Base-by-base conservation (phyloP, 768 basidiomycete species). In the Lanmaoa pseudosensibilis region DNA sequence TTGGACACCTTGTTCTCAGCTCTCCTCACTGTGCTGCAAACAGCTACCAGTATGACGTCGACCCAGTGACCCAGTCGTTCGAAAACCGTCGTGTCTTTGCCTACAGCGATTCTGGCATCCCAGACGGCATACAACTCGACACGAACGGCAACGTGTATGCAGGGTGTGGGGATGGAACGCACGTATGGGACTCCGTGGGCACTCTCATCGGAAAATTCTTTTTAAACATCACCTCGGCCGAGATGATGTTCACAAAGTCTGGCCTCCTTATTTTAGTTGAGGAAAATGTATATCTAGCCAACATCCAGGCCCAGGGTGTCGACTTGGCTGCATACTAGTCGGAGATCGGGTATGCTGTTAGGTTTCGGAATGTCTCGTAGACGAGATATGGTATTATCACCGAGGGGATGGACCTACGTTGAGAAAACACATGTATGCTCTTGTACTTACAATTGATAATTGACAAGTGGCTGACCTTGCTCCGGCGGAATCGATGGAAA, bases 1-100 rank as follows among this genome's bases (percentile, higher is more conserved):
- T 21, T 47, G 18, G 27, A 25, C n/a, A 16, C 40, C 7, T 40
- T 34, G 27, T 38, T 34, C 32, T 32, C 21, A 5, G 12, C 2
- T 18, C 2, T 32, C 5, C 50, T 64, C 19, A 53, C 41, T 18
- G 27, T 33, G 21, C 46, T 49, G 23, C 9, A 19, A 27, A 55
- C 21, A 89, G 86, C 45, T 90, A 89, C 61, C 82, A 79, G 10
- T 90, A 80, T 62, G 87, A 90, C 62, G 83, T 91, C 32, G 82
- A 87, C 61, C 70, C 78, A 16, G 71, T 61, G 33, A 81, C 81
- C 0, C 78, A 83, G 39, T 68, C 75, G 5, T 85, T 88, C 65
- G 68, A 50, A 45, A 84, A 88, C 65, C 79, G 86, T 7, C 27
- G 27, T 30, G 27, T 30, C 27, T 30, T 30, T 30, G 27, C 27